Conservation (phyloP, 345 rosid genomes). For the Brassica nigra region DNA sequence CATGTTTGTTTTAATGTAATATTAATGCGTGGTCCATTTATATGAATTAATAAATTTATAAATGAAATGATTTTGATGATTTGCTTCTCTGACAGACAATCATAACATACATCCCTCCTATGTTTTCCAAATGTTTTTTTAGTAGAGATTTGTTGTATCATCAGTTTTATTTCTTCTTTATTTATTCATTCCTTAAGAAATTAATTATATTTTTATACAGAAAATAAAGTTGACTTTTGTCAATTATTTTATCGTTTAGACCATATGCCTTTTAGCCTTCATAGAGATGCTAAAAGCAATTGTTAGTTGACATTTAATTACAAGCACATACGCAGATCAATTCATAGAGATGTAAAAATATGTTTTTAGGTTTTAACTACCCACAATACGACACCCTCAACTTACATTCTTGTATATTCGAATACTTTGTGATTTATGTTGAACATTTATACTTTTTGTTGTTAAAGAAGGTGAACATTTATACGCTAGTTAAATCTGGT, state of each 20-base stretch:
- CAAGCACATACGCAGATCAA: not conserved
- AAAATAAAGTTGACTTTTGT: conserved; percentile 28
- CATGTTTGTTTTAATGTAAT: conserved; percentile 47
- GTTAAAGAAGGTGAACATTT: not conserved
- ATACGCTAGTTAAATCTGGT: not conserved
- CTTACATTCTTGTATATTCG: not conserved
- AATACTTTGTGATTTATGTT: conserved; percentile 1
- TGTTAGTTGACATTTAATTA: conserved; percentile 25
- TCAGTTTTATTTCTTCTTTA: not conserved
- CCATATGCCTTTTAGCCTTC: conserved; percentile 16
- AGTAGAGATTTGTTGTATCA: not conserved
- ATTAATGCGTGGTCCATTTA: conserved; percentile 38
- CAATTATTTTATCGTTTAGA: not conserved
- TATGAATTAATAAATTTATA: conserved; percentile 13
- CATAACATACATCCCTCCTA: conserved; percentile 37
- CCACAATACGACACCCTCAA: not conserved
- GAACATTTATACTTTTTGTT: not conserved
- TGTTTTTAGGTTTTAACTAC: not conserved
- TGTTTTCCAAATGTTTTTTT: conserved; percentile 27
- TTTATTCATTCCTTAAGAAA: not conserved
- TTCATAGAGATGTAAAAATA: not conserved
- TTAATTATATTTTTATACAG: not conserved
- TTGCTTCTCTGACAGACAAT: conserved; percentile 42
- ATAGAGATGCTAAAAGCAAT: conserved; percentile 10
- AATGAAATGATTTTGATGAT: conserved; percentile 31